A percentile compares a stretch with the other conserved stretches of the same genome.
Conservation (phyloP, 176 grass and related monocot species). For the Triticum monococcum region DNA sequence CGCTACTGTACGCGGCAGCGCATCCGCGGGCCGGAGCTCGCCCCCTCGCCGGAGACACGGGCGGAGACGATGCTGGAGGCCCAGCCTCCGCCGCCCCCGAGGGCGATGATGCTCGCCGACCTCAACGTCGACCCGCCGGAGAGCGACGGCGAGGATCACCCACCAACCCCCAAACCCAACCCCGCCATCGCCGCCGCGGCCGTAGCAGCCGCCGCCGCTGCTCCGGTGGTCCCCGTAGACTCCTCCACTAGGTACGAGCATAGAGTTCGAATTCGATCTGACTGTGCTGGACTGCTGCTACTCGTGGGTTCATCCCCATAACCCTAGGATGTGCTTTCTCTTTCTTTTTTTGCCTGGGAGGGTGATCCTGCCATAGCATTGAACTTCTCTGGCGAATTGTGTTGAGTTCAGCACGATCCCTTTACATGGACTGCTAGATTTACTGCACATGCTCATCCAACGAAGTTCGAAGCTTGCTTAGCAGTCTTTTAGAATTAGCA, state of each 20-base stretch:
- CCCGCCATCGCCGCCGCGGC: constrained; percentile 7
- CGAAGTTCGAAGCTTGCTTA: not conserved
- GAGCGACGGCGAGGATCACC: constrained; percentile 77
- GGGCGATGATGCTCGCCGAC: constrained; percentile 69
- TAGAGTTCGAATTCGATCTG: constrained; percentile 12
- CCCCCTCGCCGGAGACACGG: not conserved
- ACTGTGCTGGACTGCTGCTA: not conserved
- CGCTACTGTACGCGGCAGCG: not conserved
- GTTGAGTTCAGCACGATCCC: not conserved
- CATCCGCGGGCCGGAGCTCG: constrained; percentile 3
- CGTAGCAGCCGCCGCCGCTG: not conserved
- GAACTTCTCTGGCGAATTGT: too few species aligned
- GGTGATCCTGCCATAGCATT: not conserved
- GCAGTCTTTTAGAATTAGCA: not conserved
- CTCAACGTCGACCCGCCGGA: constrained; percentile 79
- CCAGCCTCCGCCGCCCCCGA: constrained; percentile 38
- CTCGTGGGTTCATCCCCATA: not conserved
- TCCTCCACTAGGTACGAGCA: constrained; percentile 43
- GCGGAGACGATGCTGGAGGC: constrained; percentile 34
- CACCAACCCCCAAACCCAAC: constrained; percentile 40
- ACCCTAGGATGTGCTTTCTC: not conserved
- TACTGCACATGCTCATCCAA: not conserved
- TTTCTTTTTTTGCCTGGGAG: too few species aligned
- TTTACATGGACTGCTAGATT: not conserved
- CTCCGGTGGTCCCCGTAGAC: constrained; percentile 26